phyloP scores from a whole-genome alignment of 2,329 filamentous ascomycete species.

The Pseudocercospora cruenta region DNA sequence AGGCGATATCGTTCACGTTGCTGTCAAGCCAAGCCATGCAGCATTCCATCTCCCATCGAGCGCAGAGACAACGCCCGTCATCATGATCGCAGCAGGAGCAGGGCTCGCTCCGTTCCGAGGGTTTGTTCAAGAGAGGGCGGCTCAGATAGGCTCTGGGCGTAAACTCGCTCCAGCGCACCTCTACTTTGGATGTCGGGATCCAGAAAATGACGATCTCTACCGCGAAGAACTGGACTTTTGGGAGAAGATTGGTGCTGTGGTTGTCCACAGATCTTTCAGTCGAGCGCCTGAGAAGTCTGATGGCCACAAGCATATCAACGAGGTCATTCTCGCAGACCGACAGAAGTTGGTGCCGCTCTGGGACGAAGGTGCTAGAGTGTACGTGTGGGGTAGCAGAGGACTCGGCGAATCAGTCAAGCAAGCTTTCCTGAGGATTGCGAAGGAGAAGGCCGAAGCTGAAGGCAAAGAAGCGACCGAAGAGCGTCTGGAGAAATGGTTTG shows the following conservation, averaged over 20 bases:
- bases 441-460: constrained; percentile 40
- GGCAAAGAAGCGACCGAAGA: constrained; percentile 43
- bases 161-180: constrained; percentile 63
- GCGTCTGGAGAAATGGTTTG: constrained; percentile 33
- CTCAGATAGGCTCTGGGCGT: constrained; percentile 53
- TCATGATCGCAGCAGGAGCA: constrained; percentile 63
- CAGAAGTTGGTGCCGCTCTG: constrained; percentile 52
- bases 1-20: constrained; percentile 49
- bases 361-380: constrained; percentile 59
- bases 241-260: constrained; percentile 64
- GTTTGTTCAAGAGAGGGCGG: constrained; percentile 84
- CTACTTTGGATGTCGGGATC: constrained; percentile 65
- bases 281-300: constrained; percentile 47
- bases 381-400: constrained; percentile 64
- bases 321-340: constrained; percentile 54
- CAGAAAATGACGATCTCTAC: constrained; percentile 64
- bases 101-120: constrained; percentile 97
- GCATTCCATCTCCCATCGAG: constrained; percentile 51
- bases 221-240: constrained; percentile 62
- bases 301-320: constrained; percentile 59
- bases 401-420: constrained; percentile 52
- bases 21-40: constrained; percentile 45
- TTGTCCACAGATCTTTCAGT: constrained; percentile 65
- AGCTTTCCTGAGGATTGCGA: constrained; percentile 44
- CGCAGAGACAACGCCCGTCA: constrained; percentile 44